Evolutionary conservation across 495 filamentous ascomycete species (phyloP).

Genomic region (Haplographium delicatum): DNA sequence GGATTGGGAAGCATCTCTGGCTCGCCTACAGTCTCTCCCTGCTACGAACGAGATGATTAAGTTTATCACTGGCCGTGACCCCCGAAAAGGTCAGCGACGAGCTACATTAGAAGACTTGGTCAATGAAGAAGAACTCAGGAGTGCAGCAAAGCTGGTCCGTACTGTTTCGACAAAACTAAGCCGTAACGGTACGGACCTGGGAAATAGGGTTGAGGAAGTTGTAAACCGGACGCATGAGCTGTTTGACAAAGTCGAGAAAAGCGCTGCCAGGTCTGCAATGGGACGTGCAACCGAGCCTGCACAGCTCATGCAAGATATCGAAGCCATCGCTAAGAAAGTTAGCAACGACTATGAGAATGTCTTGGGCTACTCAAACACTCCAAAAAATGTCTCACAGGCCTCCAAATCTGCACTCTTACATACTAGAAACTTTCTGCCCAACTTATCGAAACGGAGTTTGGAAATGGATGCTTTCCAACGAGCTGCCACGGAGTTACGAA

Average conservation of each 20-base stretch:
- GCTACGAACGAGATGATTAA: constrained; percentile 44
- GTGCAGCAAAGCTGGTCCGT: constrained; percentile 50
- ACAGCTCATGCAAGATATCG: constrained; percentile 74
- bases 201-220: constrained; percentile 39
- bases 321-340: constrained; percentile 79
- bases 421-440: constrained; percentile 83
- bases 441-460: constrained; percentile 57
- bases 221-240: constrained; percentile 41
- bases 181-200: constrained; percentile 39
- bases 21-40: constrained; percentile 56
- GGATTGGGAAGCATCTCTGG: constrained; percentile 64
- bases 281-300: constrained; percentile 35
- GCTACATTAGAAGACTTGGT: constrained; percentile 67
- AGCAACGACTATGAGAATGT: constrained; percentile 81
- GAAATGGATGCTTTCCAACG: constrained; percentile 74
- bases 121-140: constrained; percentile 58
- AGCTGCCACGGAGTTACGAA: constrained; percentile 57
- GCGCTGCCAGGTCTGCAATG: constrained; percentile 31
- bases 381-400: constrained; percentile 69
- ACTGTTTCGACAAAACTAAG: constrained; percentile 41
- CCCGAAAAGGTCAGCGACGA: constrained; percentile 36
- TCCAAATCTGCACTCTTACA: constrained; percentile 84
- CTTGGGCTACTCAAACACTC: constrained; percentile 57
- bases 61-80: constrained; percentile 47
- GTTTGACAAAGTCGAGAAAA: constrained; percentile 43